These are phyloP conservation scores for Serendipita sp. DNA, from an alignment of 768 basidiomycete species.

Conservation along the genomic window DNA sequence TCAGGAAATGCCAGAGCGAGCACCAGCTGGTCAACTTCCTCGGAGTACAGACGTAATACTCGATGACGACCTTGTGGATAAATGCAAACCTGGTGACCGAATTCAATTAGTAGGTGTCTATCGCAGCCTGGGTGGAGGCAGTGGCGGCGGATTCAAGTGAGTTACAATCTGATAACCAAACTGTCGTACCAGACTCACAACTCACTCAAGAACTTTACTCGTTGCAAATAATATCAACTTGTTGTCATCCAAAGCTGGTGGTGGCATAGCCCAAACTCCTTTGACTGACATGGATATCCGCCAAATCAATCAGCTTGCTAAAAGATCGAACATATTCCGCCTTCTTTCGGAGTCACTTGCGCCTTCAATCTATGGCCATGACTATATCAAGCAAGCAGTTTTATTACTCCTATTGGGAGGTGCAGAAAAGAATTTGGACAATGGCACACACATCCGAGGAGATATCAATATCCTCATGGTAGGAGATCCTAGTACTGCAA, in stretches of 20 bases:
- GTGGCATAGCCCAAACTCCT: conserved; percentile 84
- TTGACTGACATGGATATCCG: conserved; percentile 91
- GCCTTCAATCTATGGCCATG: conserved; percentile 92
- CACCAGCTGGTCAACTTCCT: conserved; percentile 92
- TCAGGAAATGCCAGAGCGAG: conserved; percentile 99
- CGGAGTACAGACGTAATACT: conserved; percentile 91
- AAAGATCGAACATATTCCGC: conserved; percentile 70
- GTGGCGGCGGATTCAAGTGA: conserved; percentile 87
- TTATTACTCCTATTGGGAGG: conserved; percentile 88
- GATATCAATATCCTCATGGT: conserved; percentile 99
- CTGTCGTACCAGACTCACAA: conserved; percentile 10
- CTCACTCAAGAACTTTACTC: conserved; percentile 63
- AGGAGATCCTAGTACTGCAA: conserved; percentile 97
- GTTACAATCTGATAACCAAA: conserved; percentile 15
- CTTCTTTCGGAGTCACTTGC: conserved; percentile 90
- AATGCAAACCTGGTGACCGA: conserved; percentile 94
- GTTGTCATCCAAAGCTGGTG: conserved; percentile 86
- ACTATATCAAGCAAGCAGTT: conserved; percentile 89
- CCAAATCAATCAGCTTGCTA: conserved; percentile 84
- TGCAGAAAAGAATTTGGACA: conserved; percentile 92
- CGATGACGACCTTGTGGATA: conserved; percentile 93
- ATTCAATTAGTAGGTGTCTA: conserved; percentile 94
- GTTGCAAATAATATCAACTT: conserved; percentile 91
- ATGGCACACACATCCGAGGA: conserved; percentile 96
- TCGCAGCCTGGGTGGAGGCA: conserved; percentile 84